Percentiles rank a stretch among this genome's conserved stretches.
Evolutionary conservation across 1,139 yeast species (phyloP).

Genomic region (Lodderomyces beijingensis): DNA sequence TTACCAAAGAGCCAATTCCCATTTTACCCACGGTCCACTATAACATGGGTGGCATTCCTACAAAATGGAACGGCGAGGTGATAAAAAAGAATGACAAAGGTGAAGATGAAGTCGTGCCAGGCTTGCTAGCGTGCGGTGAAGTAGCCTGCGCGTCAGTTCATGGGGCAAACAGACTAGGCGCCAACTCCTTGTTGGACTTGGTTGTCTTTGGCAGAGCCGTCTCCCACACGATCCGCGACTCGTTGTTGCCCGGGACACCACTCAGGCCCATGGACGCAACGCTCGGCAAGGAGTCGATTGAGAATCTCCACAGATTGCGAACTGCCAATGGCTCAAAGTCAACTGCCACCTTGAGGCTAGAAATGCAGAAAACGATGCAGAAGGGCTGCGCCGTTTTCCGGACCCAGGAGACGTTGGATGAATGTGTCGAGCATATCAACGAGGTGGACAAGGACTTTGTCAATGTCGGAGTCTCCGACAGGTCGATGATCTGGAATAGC

Average conservation of each 20-base stretch:
- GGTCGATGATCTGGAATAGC: conserved; percentile 98
- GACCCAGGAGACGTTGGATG: conserved; percentile 85
- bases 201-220: conserved; percentile 99
- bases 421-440: conserved; percentile 78
- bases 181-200: conserved; percentile 91
- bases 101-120: conserved; percentile 86
- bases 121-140: conserved; percentile 97
- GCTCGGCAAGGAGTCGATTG: conserved; percentile 84
- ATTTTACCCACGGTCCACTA: conserved; percentile 97
- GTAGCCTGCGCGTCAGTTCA: conserved; percentile 98
- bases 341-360: conserved; percentile 84
- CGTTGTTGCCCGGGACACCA: conserved; percentile 83
- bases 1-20: conserved; percentile 98
- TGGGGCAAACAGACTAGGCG: conserved; percentile 99
- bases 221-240: conserved; percentile 83
- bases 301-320: conserved; percentile 83
- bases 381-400: conserved; percentile 95
- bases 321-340: conserved; percentile 75
- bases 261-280: conserved; percentile 73
- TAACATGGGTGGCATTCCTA: conserved; percentile 99
- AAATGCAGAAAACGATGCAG: conserved; percentile 96
- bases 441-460: conserved; percentile 68
- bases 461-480: conserved; percentile 78
- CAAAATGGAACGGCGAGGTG: conserved; percentile 95
- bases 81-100: conserved; percentile 80